Conservation (phyloP, 2,329 filamentous ascomycete species). For the Delphinella strobiligena region DNA sequence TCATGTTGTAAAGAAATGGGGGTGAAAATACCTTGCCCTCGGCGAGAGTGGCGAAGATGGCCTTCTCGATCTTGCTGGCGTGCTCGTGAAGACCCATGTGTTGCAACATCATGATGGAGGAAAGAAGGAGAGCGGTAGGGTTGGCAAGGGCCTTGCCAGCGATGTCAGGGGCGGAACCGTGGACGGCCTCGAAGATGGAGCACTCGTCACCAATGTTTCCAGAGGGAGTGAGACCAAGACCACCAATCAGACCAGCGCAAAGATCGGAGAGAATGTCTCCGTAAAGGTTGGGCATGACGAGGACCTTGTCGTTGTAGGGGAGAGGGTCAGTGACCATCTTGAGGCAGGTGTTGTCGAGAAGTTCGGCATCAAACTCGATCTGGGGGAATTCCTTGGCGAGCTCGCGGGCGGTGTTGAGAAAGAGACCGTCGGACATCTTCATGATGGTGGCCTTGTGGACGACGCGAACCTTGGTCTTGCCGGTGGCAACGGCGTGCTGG, state of each 20-base stretch:
- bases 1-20: background rate
- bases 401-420: conserved; percentile 75
- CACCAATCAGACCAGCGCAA: conserved; percentile 97
- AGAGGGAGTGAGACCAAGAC: conserved; percentile 90
- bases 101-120: conserved; percentile 98
- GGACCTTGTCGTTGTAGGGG: conserved; percentile 98
- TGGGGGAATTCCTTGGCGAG: conserved; percentile 91
- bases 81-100: conserved; percentile 88
- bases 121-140: conserved; percentile 89
- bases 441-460: conserved; percentile 99
- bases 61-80: conserved; percentile 79
- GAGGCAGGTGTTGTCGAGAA: conserved; percentile 97
- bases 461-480: conserved; percentile 91
- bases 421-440: conserved; percentile 99
- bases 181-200: conserved; percentile 99
- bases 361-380: conserved; percentile 93
- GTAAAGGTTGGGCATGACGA: conserved; percentile 96
- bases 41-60: conserved; percentile 86
- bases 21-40: conserved; percentile 65
- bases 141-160: conserved; percentile 93
- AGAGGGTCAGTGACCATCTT: conserved; percentile 96
- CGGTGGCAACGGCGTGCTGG: conserved; percentile 89
- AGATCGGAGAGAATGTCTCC: conserved; percentile 99
- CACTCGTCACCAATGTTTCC: conserved; percentile 99
- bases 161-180: conserved; percentile 94